Evolutionary conservation across 257 asterid genomes (phyloP).

Genomic region (Solanum tarapatanum): DNA sequence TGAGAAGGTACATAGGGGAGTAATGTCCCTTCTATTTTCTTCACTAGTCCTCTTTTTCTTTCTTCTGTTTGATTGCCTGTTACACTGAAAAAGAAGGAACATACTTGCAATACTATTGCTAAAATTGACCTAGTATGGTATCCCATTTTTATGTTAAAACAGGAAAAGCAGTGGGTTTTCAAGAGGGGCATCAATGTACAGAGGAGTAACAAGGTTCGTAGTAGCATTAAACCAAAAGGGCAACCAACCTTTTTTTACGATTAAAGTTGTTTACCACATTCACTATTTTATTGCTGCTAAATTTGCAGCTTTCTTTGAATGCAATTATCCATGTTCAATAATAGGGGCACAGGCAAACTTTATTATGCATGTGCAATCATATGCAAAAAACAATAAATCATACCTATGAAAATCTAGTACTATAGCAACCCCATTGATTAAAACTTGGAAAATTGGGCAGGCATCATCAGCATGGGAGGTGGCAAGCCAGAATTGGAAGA

Average conservation of each 20-base stretch:
- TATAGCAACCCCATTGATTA: background rate
- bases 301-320: conserved; percentile 12
- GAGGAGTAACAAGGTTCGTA: conserved; percentile 79
- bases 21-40: background rate
- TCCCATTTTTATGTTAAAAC: background rate
- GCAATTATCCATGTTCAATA: conserved; percentile 10
- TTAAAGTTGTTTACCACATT: background rate
- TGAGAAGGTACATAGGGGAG: conserved; percentile 49
- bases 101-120: background rate
- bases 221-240: background rate
- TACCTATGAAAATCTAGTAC: conserved; percentile 7
- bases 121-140: background rate
- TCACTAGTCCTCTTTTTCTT: background rate
- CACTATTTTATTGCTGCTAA: background rate
- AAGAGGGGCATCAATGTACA: conserved; percentile 80
- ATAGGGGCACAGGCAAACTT: conserved; percentile 14
- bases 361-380: conserved; percentile 16
- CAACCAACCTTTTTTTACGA: background rate
- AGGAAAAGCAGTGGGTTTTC: conserved; percentile 94
- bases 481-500: conserved; percentile 96
- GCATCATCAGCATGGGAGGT: conserved; percentile 92
- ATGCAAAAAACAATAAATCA: background rate
- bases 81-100: background rate
- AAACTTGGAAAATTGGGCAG: conserved; percentile 23
- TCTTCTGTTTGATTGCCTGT: background rate